These are phyloP conservation scores for Platanus orientalis DNA, from an alignment of 164 flowering plant genomes.

Conservation along the genomic window DNA sequence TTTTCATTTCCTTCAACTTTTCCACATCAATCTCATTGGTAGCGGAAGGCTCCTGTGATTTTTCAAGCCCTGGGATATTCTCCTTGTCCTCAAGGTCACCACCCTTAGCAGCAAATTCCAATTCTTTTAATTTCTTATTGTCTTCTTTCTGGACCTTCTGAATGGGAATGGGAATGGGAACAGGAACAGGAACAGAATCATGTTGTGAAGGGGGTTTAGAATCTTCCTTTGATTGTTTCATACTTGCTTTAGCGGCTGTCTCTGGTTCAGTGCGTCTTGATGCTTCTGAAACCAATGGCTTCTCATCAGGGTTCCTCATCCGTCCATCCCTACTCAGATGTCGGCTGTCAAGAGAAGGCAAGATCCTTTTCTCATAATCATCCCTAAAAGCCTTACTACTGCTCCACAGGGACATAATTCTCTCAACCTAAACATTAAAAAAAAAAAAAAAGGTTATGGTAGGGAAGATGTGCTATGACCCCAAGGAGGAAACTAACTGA, in stretches of 20 bases:
- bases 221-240: constrained; percentile 52
- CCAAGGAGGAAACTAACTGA: background rate
- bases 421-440: constrained; percentile 48
- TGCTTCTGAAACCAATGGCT: constrained; percentile 46
- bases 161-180: constrained; percentile 13
- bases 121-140: constrained; percentile 20
- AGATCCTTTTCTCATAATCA: constrained; percentile 73
- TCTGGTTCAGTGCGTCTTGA: constrained; percentile 34
- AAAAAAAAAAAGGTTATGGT: background rate
- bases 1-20: constrained; percentile 71
- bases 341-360: constrained; percentile 67
- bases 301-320: constrained; percentile 79
- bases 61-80: constrained; percentile 20
- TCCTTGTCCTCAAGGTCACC: constrained; percentile 34
- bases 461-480: background rate
- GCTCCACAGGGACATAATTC: constrained; percentile 68
- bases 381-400: constrained; percentile 63
- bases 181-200: too few species aligned
- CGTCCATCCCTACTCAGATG: constrained; percentile 84
- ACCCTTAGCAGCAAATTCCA: constrained; percentile 21
- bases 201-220: constrained; percentile 27
- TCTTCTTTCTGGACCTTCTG: constrained; percentile 50
- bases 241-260: constrained; percentile 29
- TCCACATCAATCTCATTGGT: constrained; percentile 39
- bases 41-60: constrained; percentile 25